Evolutionary conservation across 441 rosid species (phyloP).

Genomic region (Euphorbia celastroides): DNA sequence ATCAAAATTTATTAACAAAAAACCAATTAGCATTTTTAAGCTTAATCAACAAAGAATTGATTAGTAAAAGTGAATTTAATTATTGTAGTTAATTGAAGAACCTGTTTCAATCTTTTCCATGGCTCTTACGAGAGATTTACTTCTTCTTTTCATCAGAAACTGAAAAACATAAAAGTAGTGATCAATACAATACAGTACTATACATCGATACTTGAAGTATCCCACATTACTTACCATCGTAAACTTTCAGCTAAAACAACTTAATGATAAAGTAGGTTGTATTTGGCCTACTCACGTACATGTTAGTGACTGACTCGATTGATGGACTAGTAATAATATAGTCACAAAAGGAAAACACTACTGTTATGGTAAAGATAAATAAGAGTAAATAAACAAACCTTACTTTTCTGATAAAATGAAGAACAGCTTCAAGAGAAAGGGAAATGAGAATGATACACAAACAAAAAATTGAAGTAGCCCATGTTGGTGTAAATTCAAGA

Average conservation of each 20-base stretch:
- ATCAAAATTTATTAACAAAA: neutral
- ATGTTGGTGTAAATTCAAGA: conserved; percentile 30
- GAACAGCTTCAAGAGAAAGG: conserved; percentile 17
- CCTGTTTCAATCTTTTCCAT: conserved; percentile 25
- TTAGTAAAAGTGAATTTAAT: no score
- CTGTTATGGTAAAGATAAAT: no score
- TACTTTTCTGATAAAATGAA: conserved; percentile 24
- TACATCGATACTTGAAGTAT: neutral
- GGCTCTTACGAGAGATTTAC: conserved; percentile 25
- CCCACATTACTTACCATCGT: no score
- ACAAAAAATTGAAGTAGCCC: conserved; percentile 29
- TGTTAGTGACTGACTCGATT: no score
- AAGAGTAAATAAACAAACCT: neutral
- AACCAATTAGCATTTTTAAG: neutral
- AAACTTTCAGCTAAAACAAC: no score
- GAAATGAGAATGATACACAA: conserved; percentile 23
- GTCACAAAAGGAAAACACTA: no score
- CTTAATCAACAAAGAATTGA: neutral
- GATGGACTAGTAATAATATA: no score
- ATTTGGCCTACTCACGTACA: no score
- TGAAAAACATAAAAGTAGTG: neutral
- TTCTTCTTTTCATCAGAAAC: conserved; percentile 24
- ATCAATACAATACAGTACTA: neutral
- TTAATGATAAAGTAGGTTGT: no score
- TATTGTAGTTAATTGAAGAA: neutral